Evolutionary conservation across 257 asterid genomes (phyloP).

Genomic region (Asclepias syriaca): DNA sequence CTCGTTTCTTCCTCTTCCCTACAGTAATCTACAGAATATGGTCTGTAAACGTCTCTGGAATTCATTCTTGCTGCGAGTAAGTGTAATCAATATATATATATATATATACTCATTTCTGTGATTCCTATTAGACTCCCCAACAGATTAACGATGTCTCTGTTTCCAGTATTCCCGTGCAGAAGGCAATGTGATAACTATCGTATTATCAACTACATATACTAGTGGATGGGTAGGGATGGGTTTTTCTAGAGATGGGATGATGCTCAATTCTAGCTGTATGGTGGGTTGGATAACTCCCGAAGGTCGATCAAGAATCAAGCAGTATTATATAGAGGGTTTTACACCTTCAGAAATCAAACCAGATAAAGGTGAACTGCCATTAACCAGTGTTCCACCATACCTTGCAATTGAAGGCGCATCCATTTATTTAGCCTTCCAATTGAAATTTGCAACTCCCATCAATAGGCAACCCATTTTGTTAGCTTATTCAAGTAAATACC

Average conservation of each 20-base stretch:
- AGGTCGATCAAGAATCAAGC: slow-evolving; percentile 71
- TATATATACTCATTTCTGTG: not conserved
- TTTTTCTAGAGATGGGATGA: slow-evolving; percentile 70
- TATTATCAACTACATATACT: slow-evolving; percentile 68
- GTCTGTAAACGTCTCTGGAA: slow-evolving; percentile 86
- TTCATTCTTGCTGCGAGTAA: slow-evolving; percentile 68
- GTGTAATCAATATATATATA: not conserved
- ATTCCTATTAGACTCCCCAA: not conserved
- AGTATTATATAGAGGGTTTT: slow-evolving; percentile 60
- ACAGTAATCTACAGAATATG: slow-evolving; percentile 56
- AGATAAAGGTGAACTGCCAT: slow-evolving; percentile 67
- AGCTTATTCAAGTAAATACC: slow-evolving; percentile 66
- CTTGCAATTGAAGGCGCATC: slow-evolving; percentile 55
- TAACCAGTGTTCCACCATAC: slow-evolving; percentile 71
- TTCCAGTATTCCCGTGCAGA: slow-evolving; percentile 67
- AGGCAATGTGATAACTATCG: slow-evolving; percentile 56
- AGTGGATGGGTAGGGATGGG: slow-evolving; percentile 98
- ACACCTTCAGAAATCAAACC: slow-evolving; percentile 57
- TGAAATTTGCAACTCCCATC: slow-evolving; percentile 51
- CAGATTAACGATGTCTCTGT: not conserved
- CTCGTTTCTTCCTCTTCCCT: slow-evolving; percentile 75
- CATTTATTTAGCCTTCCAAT: slow-evolving; percentile 75
- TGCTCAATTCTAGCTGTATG: slow-evolving; percentile 87
- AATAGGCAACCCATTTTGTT: slow-evolving; percentile 61
- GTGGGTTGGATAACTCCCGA: slow-evolving; percentile 72